Base-by-base conservation (phyloP, 805 yeast species). In the Cyberlindnera euphorbiiphila region DNA sequence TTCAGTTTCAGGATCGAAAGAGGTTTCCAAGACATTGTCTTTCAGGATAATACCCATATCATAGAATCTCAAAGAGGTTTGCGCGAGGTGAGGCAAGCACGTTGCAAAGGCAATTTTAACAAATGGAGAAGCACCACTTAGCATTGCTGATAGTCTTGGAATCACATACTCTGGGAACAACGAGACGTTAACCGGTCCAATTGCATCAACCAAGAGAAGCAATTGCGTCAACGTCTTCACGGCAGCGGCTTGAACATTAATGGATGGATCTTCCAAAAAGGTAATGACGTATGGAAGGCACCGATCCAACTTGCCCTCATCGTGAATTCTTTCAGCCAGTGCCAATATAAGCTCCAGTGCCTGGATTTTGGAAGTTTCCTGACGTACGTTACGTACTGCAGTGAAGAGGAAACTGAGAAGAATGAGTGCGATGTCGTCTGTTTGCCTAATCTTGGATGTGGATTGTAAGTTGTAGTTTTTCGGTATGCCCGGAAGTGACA, bases 251-350 rank as follows among this genome's bases (percentile, higher is more conserved):
- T 81, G 84, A 4, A 87, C 93, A 31, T 69, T 73, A 1, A 76
- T 69, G 14, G 80, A 70, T 1, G 70, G 62, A 43, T 86, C 95
- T 35, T 84, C 87, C 11, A 89, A 57, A 36, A 87, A 65, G n/a
- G 76, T 64, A 16, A 85, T 72, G 17, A 93, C 57, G 54, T 82
- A 86, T 0, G 98, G 98, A 17, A 93, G 59, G 22, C 87, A 77
- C 30, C 97, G 62, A 57, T 93, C 97, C 26, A 93, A 64, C 55
- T 88, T 91, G 12, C 79, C 80, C 39, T 85, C 95, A 55, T 93
- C 98, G 17, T 76, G 74, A 2, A 87, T 66, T 40, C 76, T 73
- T 51, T 85, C 95, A 2, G 91, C 76, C 14, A 91, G 67, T 0
- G 86, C 84, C 8, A 85, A 57, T 1, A 93, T 71, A 44, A 89